Evolutionary conservation across 768 basidiomycete species (phyloP).

Genomic region (Lentinula aciculospora): DNA sequence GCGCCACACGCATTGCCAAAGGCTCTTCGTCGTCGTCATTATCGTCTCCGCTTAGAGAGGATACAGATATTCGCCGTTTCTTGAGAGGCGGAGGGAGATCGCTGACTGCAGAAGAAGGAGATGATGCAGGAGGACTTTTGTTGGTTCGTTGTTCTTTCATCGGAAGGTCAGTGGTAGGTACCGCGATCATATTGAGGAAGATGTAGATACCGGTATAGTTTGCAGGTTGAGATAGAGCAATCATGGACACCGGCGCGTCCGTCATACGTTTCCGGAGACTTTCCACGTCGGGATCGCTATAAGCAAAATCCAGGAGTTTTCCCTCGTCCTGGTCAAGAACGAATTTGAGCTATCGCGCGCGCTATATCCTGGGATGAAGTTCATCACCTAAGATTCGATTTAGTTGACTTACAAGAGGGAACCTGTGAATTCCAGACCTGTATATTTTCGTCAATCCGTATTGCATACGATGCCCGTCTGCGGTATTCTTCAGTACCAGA

Average conservation of each 20-base stretch:
- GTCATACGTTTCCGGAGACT: slow-evolving; percentile 69
- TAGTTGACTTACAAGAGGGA: background rate
- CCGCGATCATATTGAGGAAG: slow-evolving; percentile 2
- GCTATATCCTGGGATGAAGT: background rate
- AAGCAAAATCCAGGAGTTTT: slow-evolving; percentile 75
- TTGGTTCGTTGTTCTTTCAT: slow-evolving; percentile 16
- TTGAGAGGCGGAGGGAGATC: slow-evolving; percentile 45
- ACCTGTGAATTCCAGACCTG: slow-evolving; percentile 45
- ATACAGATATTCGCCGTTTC: slow-evolving; percentile 47
- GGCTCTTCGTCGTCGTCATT: slow-evolving; percentile 56
- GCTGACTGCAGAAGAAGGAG: slow-evolving; percentile 45
- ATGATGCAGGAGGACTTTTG: slow-evolving; percentile 33
- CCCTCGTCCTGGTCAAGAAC: slow-evolving; percentile 57
- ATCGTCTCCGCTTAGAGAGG: slow-evolving; percentile 50
- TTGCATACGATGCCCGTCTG: slow-evolving; percentile 70
- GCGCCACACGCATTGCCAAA: slow-evolving; percentile 40
- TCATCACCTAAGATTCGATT: slow-evolving; percentile 8
- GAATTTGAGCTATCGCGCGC: background rate
- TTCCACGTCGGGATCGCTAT: slow-evolving; percentile 62
- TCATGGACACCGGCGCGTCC: slow-evolving; percentile 38
- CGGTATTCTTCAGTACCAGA: slow-evolving; percentile 60
- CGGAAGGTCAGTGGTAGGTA: slow-evolving; percentile 17
- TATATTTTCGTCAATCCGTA: slow-evolving; percentile 75
- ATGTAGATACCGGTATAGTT: slow-evolving; percentile 47
- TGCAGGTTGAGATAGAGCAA: slow-evolving; percentile 39